Evolutionary conservation across 176 grass and related monocot genomes (phyloP).

Genomic region (sorghum (Sorghum bicolor)): DNA sequence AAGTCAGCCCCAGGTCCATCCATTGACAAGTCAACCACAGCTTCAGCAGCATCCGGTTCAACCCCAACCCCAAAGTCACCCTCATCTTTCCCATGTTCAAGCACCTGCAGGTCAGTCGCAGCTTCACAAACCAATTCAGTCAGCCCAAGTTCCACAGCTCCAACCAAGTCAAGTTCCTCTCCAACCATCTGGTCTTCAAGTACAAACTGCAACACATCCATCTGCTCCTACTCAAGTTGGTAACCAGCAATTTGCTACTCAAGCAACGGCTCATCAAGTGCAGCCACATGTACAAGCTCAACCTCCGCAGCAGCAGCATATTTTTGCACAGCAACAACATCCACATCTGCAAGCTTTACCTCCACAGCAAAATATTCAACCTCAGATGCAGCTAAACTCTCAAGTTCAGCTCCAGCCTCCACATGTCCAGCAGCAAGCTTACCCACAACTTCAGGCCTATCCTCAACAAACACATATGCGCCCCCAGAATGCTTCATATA

Average conservation of each 20-base stretch:
- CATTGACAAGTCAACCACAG: constrained; percentile 40
- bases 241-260: constrained; percentile 51
- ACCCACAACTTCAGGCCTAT: constrained; percentile 49
- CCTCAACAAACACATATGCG: constrained; percentile 41
- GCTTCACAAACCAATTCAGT: constrained; percentile 46
- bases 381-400: constrained; percentile 36
- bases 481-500: constrained; percentile 52
- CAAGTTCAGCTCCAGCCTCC: constrained; percentile 35
- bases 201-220: constrained; percentile 42
- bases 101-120: constrained; percentile 41
- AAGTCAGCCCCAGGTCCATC: constrained; percentile 27
- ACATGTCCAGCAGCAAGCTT: constrained; percentile 49
- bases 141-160: constrained; percentile 38
- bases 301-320: constrained; percentile 38
- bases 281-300: constrained; percentile 41
- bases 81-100: constrained; percentile 31
- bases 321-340: constrained; percentile 39
- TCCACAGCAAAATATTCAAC: constrained; percentile 45
- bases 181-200: constrained; percentile 28
- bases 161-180: constrained; percentile 35
- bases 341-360: constrained; percentile 40
- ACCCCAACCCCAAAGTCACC: constrained; percentile 36
- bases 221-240: constrained; percentile 32
- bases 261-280: constrained; percentile 27
- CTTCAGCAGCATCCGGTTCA: constrained; percentile 48